Evolutionary conservation across 192 early-diverging fungal genomes (phyloP), one percentile per base, ranked within the genome.

Genomic region (Backusella australiensis): DNA sequence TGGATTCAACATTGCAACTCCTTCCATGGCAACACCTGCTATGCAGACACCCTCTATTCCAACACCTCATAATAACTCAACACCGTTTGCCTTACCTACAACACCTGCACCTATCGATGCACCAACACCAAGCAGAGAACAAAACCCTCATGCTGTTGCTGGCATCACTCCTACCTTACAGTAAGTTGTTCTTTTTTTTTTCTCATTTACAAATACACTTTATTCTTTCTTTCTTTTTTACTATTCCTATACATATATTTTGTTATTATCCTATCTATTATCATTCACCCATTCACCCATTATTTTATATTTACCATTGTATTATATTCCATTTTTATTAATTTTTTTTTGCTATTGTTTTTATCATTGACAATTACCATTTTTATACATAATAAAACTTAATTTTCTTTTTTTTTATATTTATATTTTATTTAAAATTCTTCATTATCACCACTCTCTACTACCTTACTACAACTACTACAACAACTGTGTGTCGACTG

Each of bases 81-180:
- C 79, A 49, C 80, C 80, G 11, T 81, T 81, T 81, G 80, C 80
- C 11, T 39, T 81, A 12, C 82, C 82, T 26, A 80, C 82, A 23
- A 83, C 82, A 34, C 82, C 82, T 42, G 82, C 82, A 32, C 82
- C 82, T 26, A 42, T 83, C 23, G 82, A 83, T 76, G 76, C 76
- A n/a, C 78, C 79, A n/a, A 83, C 82, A 15, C 82, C 82, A 66
- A 77, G 78, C 72, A 79, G 79, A 80, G 79, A 83, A 52, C 75
- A 73, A 23, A 83, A 85, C 36, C 82, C 73, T 41, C 81, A 84
- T 75, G 78, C 75, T 65, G 87, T 87, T 70, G 85, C 87, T 44
- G 89, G 89, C 59, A 88, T 90, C 46, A 84, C 85, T 29, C 89
- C 89, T n/a, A 88, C 82, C 14, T 78, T 90, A 67, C 89, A 90